These are phyloP conservation scores for Rhynchospora pubera DNA, from an alignment of 176 grass and related monocot species.

Conservation along the genomic window DNA sequence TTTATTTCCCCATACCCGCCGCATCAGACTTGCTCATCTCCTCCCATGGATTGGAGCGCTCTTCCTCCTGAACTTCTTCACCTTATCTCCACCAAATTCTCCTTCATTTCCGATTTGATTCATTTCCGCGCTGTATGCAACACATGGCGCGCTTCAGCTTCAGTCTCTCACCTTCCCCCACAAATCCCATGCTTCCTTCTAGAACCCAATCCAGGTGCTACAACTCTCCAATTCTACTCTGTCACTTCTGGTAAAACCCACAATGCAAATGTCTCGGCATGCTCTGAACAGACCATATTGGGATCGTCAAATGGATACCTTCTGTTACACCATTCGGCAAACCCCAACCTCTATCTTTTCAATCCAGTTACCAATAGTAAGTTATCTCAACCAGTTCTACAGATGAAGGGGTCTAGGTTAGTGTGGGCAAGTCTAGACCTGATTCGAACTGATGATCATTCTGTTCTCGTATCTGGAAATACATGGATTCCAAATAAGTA, in stretches of 20 bases:
- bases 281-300: not conserved
- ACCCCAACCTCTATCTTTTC: not conserved
- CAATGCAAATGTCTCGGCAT: not conserved
- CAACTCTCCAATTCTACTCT: not conserved
- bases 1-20: not conserved
- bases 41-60: not conserved
- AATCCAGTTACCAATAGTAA: not conserved
- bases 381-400: not conserved
- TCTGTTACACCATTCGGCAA: not conserved
- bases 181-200: constrained; percentile 12
- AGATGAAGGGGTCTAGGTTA: not conserved
- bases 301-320: constrained; percentile 11
- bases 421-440: not conserved
- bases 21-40: not conserved
- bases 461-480: not conserved
- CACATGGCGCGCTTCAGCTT: not conserved
- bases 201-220: not conserved
- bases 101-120: not conserved
- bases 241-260: not conserved
- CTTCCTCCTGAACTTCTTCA: not conserved
- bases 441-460: not conserved
- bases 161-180: not conserved
- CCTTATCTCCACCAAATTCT: not conserved
- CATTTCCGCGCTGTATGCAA: not conserved
- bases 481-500: not conserved